Percentiles rank a stretch among this genome's conserved stretches.
These are phyloP conservation scores for Eucalyptus fibrosa DNA, from an alignment of 345 rosid species.

Conservation along the genomic window DNA sequence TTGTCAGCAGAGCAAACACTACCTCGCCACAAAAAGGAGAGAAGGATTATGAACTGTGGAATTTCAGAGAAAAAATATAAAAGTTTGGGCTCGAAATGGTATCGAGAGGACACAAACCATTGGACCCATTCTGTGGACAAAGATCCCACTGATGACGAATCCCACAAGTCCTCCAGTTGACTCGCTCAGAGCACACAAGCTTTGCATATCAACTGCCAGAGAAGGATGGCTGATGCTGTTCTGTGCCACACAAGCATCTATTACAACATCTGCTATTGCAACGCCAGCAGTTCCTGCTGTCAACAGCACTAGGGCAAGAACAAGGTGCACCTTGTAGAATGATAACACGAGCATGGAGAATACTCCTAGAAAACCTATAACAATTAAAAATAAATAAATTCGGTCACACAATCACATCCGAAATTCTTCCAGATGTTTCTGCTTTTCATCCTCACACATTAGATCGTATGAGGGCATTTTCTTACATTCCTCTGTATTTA, in stretches of 20 bases:
- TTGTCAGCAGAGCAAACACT: conserved; percentile 60
- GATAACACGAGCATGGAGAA: conserved; percentile 43
- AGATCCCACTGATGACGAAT: conserved; percentile 49
- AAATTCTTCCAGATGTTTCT: background rate
- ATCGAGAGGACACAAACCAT: conserved; percentile 16
- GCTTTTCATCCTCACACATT: background rate
- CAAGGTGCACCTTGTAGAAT: conserved; percentile 31
- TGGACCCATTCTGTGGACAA: conserved; percentile 45
- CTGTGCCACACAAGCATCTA: conserved; percentile 66
- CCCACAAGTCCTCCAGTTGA: conserved; percentile 57
- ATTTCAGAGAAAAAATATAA: background rate
- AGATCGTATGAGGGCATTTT: background rate
- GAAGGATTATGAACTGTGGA: background rate
- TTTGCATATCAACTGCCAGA: conserved; percentile 63
- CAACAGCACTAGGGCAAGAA: conserved; percentile 29
- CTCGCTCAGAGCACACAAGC: conserved; percentile 48
- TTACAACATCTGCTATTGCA: conserved; percentile 64
- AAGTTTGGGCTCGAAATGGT: background rate
- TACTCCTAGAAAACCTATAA: conserved; percentile 38
- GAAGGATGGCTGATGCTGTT: conserved; percentile 47
- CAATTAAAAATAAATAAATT: background rate
- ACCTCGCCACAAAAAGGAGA: conserved; percentile 31
- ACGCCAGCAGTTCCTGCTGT: conserved; percentile 44
- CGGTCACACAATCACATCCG: background rate
- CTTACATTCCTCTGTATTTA: background rate